A percentile compares a stretch with the other conserved stretches of the same genome.
These are phyloP conservation scores for Chrysoporthe cubensis DNA, from an alignment of 2,329 filamentous ascomycete species.

Conservation along the genomic window DNA sequence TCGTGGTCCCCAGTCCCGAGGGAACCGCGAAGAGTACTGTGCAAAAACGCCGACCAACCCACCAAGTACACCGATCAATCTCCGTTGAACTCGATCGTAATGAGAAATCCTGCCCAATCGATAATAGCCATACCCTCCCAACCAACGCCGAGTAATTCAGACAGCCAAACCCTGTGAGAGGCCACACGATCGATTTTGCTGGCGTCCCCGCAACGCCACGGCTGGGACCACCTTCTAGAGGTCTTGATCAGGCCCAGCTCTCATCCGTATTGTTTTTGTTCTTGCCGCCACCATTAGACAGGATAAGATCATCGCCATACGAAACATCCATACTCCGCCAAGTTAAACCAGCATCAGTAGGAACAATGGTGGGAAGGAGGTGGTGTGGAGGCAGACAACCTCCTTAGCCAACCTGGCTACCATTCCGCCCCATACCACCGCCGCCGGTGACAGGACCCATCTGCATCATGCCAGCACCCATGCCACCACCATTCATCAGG, in stretches of 20 bases:
- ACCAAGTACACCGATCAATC: too few relatives aligned
- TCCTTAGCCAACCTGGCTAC: conserved; percentile 24
- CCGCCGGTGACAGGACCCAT: conserved; percentile 19
- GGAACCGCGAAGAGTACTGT: not conserved
- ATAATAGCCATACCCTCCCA: not conserved
- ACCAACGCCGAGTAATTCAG: conserved; percentile 8
- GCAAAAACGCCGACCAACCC: not conserved
- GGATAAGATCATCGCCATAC: not conserved
- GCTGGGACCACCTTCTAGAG: too few relatives aligned
- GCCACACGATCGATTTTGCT: too few relatives aligned
- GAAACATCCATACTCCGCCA: not conserved
- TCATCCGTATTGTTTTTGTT: too few relatives aligned
- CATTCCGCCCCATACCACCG: conserved; percentile 23
- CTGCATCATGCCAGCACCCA: conserved; percentile 21
- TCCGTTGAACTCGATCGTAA: too few relatives aligned
- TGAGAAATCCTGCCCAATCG: not conserved
- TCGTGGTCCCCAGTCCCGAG: too few relatives aligned
- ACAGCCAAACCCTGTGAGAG: not conserved
- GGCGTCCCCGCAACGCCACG: too few relatives aligned
- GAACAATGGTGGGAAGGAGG: not conserved
- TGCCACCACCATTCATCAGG: conserved; percentile 17
- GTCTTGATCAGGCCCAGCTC: too few relatives aligned
- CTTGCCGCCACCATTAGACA: not conserved
- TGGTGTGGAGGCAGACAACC: not conserved
- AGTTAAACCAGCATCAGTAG: not conserved